These are phyloP conservation scores for Thielaviopsis euricoi DNA, from an alignment of 2,329 filamentous ascomycete genomes.

Conservation along the genomic window DNA sequence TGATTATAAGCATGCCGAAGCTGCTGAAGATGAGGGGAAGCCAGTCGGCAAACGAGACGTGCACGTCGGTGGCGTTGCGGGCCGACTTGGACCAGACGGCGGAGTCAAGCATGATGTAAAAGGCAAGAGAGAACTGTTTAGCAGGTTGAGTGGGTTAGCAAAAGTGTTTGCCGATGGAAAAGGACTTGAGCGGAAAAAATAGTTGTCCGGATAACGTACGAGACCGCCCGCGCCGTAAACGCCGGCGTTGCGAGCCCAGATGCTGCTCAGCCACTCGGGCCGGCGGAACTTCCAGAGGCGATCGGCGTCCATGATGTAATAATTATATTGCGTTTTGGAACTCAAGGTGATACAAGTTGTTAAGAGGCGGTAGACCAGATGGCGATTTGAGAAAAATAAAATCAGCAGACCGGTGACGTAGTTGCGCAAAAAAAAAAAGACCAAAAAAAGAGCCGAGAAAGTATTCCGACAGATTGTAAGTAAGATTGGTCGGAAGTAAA, in stretches of 20 bases:
- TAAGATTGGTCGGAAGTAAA: neutral
- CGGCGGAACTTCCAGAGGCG: constrained; percentile 50
- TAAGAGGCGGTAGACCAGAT: neutral
- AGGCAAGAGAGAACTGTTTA: constrained; percentile 48
- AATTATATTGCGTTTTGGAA: neutral
- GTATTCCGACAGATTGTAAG: neutral
- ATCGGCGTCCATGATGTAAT: constrained; percentile 39
- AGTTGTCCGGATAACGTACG: constrained; percentile 26
- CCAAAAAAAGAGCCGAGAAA: neutral
- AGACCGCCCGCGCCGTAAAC: constrained; percentile 46
- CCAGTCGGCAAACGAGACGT: constrained; percentile 55
- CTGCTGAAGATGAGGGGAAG: constrained; percentile 50
- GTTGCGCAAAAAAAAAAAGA: neutral
- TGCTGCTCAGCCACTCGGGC: constrained; percentile 51
- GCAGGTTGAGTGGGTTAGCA: neutral
- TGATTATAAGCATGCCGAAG: constrained; percentile 55
- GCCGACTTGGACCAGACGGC: constrained; percentile 49
- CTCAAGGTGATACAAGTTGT: neutral
- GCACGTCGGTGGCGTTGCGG: constrained; percentile 40
- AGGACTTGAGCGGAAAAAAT: neutral
- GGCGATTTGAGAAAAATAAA: neutral
- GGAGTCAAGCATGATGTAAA: constrained; percentile 52
- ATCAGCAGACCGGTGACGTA: neutral
- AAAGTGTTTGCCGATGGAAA: neutral
- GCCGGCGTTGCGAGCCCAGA: constrained; percentile 45